Base-by-base conservation (phyloP, 805 yeast genomes). In the Barnettozyma siamensis region DNA sequence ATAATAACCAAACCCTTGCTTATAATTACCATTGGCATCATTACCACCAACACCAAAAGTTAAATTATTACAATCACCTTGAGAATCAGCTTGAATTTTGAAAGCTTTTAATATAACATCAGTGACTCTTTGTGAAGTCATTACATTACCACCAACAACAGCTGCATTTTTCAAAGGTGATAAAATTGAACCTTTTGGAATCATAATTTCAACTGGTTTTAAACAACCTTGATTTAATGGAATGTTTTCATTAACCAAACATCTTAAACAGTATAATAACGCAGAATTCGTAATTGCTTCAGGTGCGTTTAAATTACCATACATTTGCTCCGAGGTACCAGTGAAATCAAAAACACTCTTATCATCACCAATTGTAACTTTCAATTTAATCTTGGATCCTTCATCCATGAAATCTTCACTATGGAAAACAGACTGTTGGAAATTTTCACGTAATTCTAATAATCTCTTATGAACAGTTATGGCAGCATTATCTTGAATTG, bases 191-290 rank as follows among this genome's bases (percentile, higher is more conserved):
- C 75, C 75, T 34, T 69, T 66, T 4, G 89, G 89, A 35, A 82
- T 75, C 2, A 63, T 64, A 21, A 91, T 78, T 7, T 77, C 66
- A 38, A 91, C 76, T 1, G 97, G 96, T 38, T 74, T 67, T 49
- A 91, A 69, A 60, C 96, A 91, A 8, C 99, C 98, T 58, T 88
- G 95, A 59, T 91, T 91, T 56, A 91, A 69, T 1, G 99, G 99
- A 43, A 91, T 88, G 48, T 85, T 88, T 47, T 81, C 87, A 46
- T 83, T 79, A 28, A 91, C 89, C 56, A 91, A 68, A 42, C 94
- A 83, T 46, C 99, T 67, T 54, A 91, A 64, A 45, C 91, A 88
- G 62, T 91, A 91, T 33, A 91, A 72, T 42, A 91, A 80, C 1
- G 97, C 96, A 21, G 95, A 84, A 55, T 78, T 78, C 2, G 95